Conservation (phyloP, 345 rosid genomes). For the Aethionema arabicum region DNA sequence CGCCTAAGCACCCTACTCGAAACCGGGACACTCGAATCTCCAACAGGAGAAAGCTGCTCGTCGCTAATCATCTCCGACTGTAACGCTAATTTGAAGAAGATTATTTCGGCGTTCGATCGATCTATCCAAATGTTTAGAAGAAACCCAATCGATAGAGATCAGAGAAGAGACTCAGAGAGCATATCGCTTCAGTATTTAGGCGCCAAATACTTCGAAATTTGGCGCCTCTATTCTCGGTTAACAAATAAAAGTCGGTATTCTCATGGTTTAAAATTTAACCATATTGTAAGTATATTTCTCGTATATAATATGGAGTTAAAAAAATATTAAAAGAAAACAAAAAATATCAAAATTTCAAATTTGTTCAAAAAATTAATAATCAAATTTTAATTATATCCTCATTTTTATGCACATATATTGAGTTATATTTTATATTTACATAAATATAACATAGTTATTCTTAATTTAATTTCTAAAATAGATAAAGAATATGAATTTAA, state of each 20-base stretch:
- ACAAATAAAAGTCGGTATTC: neutral
- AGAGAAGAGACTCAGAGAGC: neutral
- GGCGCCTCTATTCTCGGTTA: constrained; percentile 12
- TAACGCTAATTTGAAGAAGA: neutral
- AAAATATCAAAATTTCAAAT: too few species aligned
- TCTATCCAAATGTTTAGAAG: constrained; percentile 1
- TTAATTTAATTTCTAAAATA: too few species aligned
- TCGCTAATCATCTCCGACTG: constrained; percentile 49
- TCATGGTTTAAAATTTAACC: too few species aligned
- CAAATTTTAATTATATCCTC: too few species aligned
- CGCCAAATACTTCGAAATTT: constrained; percentile 43
- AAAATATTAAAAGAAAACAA: neutral
- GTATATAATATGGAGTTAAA: too few species aligned
- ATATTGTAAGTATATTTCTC: too few species aligned
- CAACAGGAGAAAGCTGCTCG: constrained; percentile 46
- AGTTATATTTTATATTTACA: too few species aligned
- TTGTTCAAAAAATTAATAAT: too few species aligned
- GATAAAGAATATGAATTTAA: too few species aligned
- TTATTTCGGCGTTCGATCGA: neutral
- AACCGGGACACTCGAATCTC: constrained; percentile 43
- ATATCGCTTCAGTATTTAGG: constrained; percentile 20
- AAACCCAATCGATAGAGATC: constrained; percentile 1
- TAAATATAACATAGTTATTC: too few species aligned
- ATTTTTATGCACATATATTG: too few species aligned
- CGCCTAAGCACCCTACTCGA: constrained; percentile 62